Base-by-base conservation (phyloP, 2,329 filamentous ascomycete species). In the Xylaria sp. region DNA sequence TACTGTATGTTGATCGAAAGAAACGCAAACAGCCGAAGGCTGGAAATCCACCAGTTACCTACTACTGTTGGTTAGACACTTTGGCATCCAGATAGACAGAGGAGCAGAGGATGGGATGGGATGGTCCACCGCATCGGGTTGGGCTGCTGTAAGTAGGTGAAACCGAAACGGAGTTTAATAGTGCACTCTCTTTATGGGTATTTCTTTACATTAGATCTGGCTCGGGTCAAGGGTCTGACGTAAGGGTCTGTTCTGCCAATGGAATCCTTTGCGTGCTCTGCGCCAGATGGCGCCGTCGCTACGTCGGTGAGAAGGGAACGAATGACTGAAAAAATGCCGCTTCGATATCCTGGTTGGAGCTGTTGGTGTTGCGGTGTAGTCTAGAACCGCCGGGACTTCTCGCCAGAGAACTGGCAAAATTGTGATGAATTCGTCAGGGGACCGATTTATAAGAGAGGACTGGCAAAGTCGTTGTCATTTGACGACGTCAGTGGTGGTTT, bases 371-470 rank as follows among this genome's bases (percentile, higher is more conserved):
- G 21, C 7, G 15, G n/a, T 4, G 45, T 28, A 31, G 23, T 47
- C 45, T 31, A 7, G 60, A 50, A 42, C 58, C 33, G 55, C 43
- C 43, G 49, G 59, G 49, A 62, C 49, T 25, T 23, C 35, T 62
- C 19, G 47, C 35, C 49, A 62, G 37, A 14, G 43, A 31, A 4
- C 23, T 59, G 43, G 45, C 17, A 51, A 37, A n/a, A n/a, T n/a
- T n/a, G n/a, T 56, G 55, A 31, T 17, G 43, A 58, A 56, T 47
- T 46, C 46, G 17, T 43, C 38, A 31, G 46, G 52, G 38, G 23
- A 57, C 43, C 51, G 31, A 61, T 52, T 50, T 61, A 61, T 57
- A 57, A 61, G 40, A 60, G 46, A 37, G n/a, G n/a, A 12, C 28
- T 52, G 5, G 57, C 51, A 37, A 38, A 33, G 45, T 60, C 31